Evolutionary conservation across 2,329 filamentous ascomycete genomes (phyloP).

Genomic region (Epichloe uncinata): DNA sequence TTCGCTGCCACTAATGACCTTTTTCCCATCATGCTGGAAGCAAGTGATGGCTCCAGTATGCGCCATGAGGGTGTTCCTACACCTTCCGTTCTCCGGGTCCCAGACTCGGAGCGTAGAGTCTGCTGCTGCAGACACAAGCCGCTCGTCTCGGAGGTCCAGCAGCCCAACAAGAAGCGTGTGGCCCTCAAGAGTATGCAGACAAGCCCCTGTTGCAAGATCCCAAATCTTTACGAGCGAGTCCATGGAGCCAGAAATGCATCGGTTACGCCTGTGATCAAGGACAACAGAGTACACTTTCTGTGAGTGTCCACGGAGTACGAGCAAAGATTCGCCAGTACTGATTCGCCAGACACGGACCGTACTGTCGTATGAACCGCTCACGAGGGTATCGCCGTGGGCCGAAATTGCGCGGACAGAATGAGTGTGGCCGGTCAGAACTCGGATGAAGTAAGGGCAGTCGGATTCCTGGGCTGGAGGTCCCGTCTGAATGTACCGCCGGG

Average conservation of each 20-base stretch:
- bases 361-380: constrained; percentile 93
- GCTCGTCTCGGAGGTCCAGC: constrained; percentile 76
- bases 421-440: constrained; percentile 70
- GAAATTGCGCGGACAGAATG: constrained; percentile 95
- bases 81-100: constrained; percentile 87
- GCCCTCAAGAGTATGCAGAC: constrained; percentile 81
- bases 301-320: constrained; percentile 72
- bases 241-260: constrained; percentile 97
- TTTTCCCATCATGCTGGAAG: constrained; percentile 93
- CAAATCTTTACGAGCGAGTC: constrained; percentile 96
- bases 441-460: constrained; percentile 90
- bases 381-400: constrained; percentile 86
- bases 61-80: constrained; percentile 78
- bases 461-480: constrained; percentile 58
- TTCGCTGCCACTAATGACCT: constrained; percentile 93
- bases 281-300: constrained; percentile 98
- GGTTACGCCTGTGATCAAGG: constrained; percentile 77
- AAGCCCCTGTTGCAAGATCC: constrained; percentile 76
- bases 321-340: constrained; percentile 78
- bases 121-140: constrained; percentile 85
- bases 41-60: constrained; percentile 97
- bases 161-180: constrained; percentile 87
- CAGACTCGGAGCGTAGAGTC: constrained; percentile 93
- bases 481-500: constrained; percentile 65
- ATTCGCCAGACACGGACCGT: constrained; percentile 96